Evolutionary conservation across 805 yeast genomes (phyloP), one percentile per base, ranked within the genome.

Genomic region (Danielozyma ontarioensis): DNA sequence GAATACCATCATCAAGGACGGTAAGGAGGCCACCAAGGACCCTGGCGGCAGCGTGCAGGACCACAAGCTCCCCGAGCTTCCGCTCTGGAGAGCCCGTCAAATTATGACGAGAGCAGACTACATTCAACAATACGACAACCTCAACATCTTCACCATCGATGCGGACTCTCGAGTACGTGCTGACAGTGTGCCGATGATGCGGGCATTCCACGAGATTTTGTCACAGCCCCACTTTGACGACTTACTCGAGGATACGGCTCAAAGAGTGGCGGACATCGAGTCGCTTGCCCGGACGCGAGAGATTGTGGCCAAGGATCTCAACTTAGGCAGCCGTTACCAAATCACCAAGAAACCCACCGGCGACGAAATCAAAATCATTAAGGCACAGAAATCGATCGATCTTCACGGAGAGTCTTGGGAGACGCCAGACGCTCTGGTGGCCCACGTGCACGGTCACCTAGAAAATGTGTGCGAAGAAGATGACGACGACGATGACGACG

Each of bases 111-210:
- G 95, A 34, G 77, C 86, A 1, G 95, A 85, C 54, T 85, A 74
- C 50, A 85, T 85, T 37, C 85, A 83, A 46, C 61, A 53, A 17
- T 83, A 80, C 51, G 95, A 85, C 51, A 77, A 82, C 42, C 59
- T 84, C 43, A 85, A 85, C 53, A 74, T 85, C 17, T 85, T 85
- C 56, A 82, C 94, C 2, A 76, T 85, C 34, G 93, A 85, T 56
- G 75, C 85, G 1, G 71, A 74, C 36, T 77, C 86, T 0, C 64
- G 73, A 33, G 95, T 85, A 3, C 63, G 83, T 23, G 90, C 95
- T 0, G 95, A 85, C 53, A 78, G 86, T 6, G 82, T 83, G 2
- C 89, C 90, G 1, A 84, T 85, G 94, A 83, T 85, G 94, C 71
- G 89, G 44, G 94, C 90, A 4, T 85, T 85, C 52, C 76, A 83